A percentile compares a stretch with the other conserved stretches of the same genome.
Conservation (phyloP, 1,139 yeast species). For the Geotrichum carabidarum region DNA sequence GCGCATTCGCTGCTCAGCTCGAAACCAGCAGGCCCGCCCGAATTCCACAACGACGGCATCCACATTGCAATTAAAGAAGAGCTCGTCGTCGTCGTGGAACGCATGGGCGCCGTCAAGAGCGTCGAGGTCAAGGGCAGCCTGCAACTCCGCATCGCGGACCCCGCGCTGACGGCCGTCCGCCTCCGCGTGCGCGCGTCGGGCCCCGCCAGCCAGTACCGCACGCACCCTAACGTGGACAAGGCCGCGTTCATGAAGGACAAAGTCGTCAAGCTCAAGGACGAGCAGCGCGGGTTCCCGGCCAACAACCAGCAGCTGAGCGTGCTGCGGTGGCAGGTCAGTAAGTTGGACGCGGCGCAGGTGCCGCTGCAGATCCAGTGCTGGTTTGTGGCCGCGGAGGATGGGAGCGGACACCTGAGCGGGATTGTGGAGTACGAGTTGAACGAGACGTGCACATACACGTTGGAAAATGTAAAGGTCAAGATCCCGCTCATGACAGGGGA, state of each 20-base stretch:
- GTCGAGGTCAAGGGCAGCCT: conserved; percentile 88
- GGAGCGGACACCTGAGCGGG: conserved; percentile 51
- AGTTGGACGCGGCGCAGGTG: conserved; percentile 48
- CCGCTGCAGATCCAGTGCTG: conserved; percentile 82
- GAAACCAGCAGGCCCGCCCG: conserved; percentile 7
- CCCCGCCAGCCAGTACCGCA: conserved; percentile 61
- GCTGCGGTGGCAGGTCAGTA: conserved; percentile 62
- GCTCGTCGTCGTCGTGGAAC: conserved; percentile 65
- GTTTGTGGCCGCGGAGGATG: conserved; percentile 61
- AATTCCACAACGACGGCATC: conserved; percentile 60
- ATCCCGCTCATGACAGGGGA: conserved; percentile 61
- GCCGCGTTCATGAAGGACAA: conserved; percentile 53
- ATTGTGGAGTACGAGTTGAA: conserved; percentile 82
- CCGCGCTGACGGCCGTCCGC: conserved; percentile 59
- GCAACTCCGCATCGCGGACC: conserved; percentile 77
- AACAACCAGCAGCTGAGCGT: conserved; percentile 89
- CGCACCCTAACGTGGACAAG: conserved; percentile 94
- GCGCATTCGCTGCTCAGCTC: conserved; percentile 21
- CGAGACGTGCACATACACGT: conserved; percentile 43
- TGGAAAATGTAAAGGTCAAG: conserved; percentile 55
- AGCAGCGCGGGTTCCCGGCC: conserved; percentile 78
- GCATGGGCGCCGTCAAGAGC: conserved; percentile 73
- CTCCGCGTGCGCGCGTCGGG: conserved; percentile 52
- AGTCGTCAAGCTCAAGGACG: conserved; percentile 69
- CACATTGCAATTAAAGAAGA: conserved; percentile 74